Evolutionary conservation across 2,329 filamentous ascomycete genomes (phyloP).

Genomic region (Phyllosticta capitalensis): DNA sequence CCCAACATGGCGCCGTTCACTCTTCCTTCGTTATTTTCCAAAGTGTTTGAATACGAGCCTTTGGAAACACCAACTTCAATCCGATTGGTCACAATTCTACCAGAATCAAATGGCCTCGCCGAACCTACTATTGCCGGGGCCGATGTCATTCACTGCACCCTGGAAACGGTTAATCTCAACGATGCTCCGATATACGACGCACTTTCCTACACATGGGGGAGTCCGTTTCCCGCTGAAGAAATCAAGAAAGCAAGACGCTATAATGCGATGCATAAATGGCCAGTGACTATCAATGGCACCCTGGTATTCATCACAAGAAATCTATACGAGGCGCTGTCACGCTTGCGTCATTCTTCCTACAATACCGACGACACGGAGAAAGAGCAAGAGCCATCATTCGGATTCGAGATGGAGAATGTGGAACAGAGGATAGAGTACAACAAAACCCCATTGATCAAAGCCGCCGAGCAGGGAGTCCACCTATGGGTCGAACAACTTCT

Average conservation of each 20-base stretch:
- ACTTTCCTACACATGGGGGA: constrained; percentile 1
- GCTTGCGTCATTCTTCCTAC: background rate
- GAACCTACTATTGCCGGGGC: no score
- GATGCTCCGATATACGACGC: background rate
- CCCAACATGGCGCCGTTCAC: no score
- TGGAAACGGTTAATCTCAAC: background rate
- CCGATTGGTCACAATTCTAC: no score
- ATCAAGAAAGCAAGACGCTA: background rate
- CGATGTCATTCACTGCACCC: background rate
- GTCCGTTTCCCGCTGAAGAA: background rate
- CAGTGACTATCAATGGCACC: background rate
- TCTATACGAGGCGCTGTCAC: constrained; percentile 3
- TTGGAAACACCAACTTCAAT: no score
- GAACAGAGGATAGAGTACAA: background rate
- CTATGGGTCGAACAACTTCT: background rate
- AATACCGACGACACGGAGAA: background rate
- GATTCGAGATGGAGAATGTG: background rate
- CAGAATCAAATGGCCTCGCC: no score
- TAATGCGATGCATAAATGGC: background rate
- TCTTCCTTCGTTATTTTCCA: no score
- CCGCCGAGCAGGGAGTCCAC: background rate
- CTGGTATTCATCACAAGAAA: background rate
- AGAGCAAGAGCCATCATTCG: no score
- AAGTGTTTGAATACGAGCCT: no score
- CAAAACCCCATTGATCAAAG: background rate